These are phyloP conservation scores for Paracoccidioides brasiliensis DNA, from an alignment of 2,329 filamentous ascomycete genomes.

Conservation along the genomic window DNA sequence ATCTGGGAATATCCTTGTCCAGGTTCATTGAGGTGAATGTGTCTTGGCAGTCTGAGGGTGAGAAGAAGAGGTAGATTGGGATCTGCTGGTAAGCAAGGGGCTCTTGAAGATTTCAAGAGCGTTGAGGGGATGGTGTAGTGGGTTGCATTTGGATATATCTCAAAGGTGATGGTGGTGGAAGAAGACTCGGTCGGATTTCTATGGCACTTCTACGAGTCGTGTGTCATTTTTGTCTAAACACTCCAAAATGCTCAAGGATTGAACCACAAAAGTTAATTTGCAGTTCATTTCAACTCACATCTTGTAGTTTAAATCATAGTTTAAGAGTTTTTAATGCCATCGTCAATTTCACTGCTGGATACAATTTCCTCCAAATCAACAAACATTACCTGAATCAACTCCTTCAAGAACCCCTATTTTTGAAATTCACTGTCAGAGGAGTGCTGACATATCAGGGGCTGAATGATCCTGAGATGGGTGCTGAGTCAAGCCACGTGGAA, in stretches of 20 bases:
- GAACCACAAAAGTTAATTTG: slow-evolving; percentile 1
- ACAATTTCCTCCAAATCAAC: not conserved
- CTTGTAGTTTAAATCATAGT: not conserved
- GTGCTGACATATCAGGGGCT: not conserved
- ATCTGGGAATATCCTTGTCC: not conserved
- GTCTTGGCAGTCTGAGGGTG: not conserved
- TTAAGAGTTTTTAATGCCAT: not conserved
- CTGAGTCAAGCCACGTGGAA: not conserved
- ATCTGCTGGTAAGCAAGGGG: not conserved
- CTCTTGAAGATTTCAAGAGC: not conserved
- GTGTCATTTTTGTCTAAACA: not conserved
- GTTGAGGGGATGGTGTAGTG: not conserved
- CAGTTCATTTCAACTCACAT: not conserved
- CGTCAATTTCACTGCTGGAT: not conserved
- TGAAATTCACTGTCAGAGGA: not conserved
- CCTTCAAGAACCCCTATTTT: not conserved
- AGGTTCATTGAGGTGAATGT: not conserved
- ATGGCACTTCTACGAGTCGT: not conserved
- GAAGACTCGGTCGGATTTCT: not conserved
- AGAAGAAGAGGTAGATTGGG: not conserved
- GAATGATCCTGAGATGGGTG: not conserved
- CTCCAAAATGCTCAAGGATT: not conserved
- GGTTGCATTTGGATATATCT: not conserved
- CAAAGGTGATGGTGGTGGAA: not conserved
- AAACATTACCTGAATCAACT: not conserved